These are phyloP conservation scores for Monilinia polystroma DNA, from an alignment of 2,329 filamentous ascomycete species.

Conservation along the genomic window DNA sequence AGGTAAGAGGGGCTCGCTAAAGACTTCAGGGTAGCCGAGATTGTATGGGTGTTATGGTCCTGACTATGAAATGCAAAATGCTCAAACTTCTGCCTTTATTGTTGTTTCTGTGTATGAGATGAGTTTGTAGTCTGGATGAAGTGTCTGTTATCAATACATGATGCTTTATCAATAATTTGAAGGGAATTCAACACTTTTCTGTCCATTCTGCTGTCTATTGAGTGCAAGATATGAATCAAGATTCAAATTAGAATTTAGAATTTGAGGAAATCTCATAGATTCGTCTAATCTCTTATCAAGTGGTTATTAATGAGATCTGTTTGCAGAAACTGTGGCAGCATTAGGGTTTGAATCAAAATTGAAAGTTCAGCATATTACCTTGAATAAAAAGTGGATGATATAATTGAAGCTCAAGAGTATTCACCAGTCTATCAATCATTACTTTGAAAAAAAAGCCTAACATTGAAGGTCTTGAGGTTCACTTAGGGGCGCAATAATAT, in stretches of 20 bases:
- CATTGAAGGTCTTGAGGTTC: no score
- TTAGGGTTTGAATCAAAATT: not conserved
- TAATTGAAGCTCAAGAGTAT: not conserved
- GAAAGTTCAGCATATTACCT: not conserved
- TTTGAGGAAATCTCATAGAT: rapidly evolving
- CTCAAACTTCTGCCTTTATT: not conserved
- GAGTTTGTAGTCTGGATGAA: not conserved
- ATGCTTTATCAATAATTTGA: not conserved
- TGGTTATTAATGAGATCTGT: no score
- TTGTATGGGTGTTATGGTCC: not conserved
- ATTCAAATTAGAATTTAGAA: no score
- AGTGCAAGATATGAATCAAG: not conserved
- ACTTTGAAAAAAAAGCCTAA: no score
- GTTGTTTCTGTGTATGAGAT: not conserved
- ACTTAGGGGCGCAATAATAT: not conserved
- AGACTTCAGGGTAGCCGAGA: not conserved
- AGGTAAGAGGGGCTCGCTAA: conserved; percentile 1
- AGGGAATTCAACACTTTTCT: no score
- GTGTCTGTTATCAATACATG: not conserved
- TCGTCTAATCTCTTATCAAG: not conserved
- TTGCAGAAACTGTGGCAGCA: not conserved
- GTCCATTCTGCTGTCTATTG: not conserved
- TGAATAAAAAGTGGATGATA: not conserved
- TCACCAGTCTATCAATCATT: not conserved
- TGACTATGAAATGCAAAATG: not conserved